Evolutionary conservation across 2,329 filamentous ascomycete genomes (phyloP), one percentile per base, ranked within the genome.

Genomic region (Tolypocladium ophioglossoides): DNA sequence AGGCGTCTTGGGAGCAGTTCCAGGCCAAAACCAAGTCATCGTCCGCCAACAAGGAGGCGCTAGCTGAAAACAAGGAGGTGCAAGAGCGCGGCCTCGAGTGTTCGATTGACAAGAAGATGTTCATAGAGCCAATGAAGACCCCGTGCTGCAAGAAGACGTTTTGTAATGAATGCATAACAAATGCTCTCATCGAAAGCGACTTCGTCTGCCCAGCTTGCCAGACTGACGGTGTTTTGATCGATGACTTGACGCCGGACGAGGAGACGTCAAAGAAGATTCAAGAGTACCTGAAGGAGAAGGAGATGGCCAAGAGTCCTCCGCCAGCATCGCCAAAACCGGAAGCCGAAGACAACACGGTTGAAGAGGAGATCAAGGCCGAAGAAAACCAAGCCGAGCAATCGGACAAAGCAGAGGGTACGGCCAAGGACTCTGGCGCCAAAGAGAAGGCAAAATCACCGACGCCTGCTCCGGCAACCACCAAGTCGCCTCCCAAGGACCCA

Each of bases 91-190:
- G 92, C 61, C 78, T 99, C 68, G 87, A 94, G 72, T 99, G 94
- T 78, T 82, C 91, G 61, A 87, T 97, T 79, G 94, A 97, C 84
- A 95, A 95, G 75, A 91, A 89, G 73, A 86, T 96, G 82, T 96
- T 97, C 76, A 86, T 95, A 84, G 90, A 96, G 72, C 92, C 94
- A 81, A 94, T 95, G 80, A 95, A 96, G 83, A 97, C 94, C 68
- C 92, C 94, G 62, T 99, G 94, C 82, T 99, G 94, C 79, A 83
- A 88, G 76, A 95, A 88, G 82, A 96, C 91, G 69, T 99, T 95
- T 79, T 99, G 94, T 81, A 94, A 94, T 83, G 91, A 96, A 71
- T 99, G 94, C 86, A 96, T 99, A 75, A 95, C 94, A 71, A 96
- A 96, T 82, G 89, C 91, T 74, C 85, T 99, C 73, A 92, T 96